A percentile compares a stretch with the other conserved stretches of the same genome.
Evolutionary conservation across 306 rosid genomes (phyloP).

Genomic region (barrel medic (Medicago truncatula)): DNA sequence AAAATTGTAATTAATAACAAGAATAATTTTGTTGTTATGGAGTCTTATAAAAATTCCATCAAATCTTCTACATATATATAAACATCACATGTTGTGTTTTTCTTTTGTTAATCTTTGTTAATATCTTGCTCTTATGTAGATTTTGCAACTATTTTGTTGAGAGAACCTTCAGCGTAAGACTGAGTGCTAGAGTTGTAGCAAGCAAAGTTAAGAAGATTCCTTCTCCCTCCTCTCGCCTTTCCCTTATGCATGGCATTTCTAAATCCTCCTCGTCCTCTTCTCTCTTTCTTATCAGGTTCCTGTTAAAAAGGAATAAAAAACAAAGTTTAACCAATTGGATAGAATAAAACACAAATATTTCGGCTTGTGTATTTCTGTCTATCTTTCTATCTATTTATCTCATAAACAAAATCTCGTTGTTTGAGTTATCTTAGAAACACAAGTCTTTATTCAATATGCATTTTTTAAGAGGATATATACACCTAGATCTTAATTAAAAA

Average conservation of each 20-base stretch:
- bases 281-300: constrained; percentile 43
- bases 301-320: neutral
- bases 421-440: too few species aligned
- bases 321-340: neutral
- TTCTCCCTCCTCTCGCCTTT: constrained; percentile 34
- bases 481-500: too few species aligned
- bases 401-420: too few species aligned
- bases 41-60: constrained; percentile 3
- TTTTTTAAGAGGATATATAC: too few species aligned
- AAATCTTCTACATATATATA: constrained; percentile 5
- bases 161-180: neutral
- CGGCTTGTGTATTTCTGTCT: too few species aligned
- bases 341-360: neutral
- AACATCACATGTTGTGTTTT: neutral
- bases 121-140: neutral
- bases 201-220: constrained; percentile 33
- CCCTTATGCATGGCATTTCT: constrained; percentile 32
- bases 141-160: constrained; percentile 31
- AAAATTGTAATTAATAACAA: too few species aligned
- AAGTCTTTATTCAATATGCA: too few species aligned
- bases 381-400: too few species aligned
- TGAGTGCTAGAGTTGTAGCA: constrained; percentile 25
- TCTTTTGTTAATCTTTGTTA: neutral
- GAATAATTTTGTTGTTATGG: too few species aligned
- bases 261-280: constrained; percentile 43